Evolutionary conservation across 768 basidiomycete species (phyloP).

Genomic region (Lepiota brunneoincarnata): DNA sequence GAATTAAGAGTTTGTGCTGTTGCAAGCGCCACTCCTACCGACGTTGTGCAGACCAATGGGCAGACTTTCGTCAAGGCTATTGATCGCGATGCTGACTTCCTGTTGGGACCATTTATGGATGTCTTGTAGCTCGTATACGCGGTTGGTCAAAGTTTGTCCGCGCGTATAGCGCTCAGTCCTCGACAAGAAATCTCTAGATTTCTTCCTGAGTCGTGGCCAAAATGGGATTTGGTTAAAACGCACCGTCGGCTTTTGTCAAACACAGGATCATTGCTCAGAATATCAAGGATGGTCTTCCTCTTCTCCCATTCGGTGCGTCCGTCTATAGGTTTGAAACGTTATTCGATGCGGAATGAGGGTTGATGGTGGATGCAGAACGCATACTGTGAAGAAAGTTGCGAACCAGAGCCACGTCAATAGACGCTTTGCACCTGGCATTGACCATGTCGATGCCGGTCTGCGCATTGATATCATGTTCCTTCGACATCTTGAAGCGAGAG

Average conservation of each 20-base stretch:
- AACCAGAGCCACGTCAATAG: slow-evolving; percentile 40
- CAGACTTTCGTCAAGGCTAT: slow-evolving; percentile 48
- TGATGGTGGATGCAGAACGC: slow-evolving; percentile 11
- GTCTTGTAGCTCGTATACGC: slow-evolving; percentile 58
- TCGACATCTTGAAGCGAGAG: neutral
- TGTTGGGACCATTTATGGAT: slow-evolving; percentile 49
- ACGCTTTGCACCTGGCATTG: slow-evolving; percentile 40
- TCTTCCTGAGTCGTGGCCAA: neutral
- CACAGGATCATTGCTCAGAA: slow-evolving; percentile 51
- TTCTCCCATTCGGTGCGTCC: slow-evolving; percentile 49
- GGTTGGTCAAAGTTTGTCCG: slow-evolving; percentile 50
- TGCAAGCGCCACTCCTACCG: slow-evolving; percentile 26
- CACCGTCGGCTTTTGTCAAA: slow-evolving; percentile 62
- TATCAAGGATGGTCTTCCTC: slow-evolving; percentile 37
- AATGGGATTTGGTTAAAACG: neutral
- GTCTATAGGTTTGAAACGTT: slow-evolving; percentile 31
- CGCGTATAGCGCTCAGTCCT: slow-evolving; percentile 57
- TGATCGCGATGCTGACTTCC: slow-evolving; percentile 45
- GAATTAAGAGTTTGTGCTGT: slow-evolving; percentile 13
- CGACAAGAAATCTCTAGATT: slow-evolving; percentile 51
- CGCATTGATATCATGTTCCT: slow-evolving; percentile 34
- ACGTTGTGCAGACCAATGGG: slow-evolving; percentile 40
- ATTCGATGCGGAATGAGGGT: neutral
- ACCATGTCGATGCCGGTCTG: slow-evolving; percentile 54
- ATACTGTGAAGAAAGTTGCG: slow-evolving; percentile 52